Evolutionary conservation across 129 eudicot species (phyloP), one percentile per base, ranked within the genome.

Genomic region (Sambucus nigra): DNA sequence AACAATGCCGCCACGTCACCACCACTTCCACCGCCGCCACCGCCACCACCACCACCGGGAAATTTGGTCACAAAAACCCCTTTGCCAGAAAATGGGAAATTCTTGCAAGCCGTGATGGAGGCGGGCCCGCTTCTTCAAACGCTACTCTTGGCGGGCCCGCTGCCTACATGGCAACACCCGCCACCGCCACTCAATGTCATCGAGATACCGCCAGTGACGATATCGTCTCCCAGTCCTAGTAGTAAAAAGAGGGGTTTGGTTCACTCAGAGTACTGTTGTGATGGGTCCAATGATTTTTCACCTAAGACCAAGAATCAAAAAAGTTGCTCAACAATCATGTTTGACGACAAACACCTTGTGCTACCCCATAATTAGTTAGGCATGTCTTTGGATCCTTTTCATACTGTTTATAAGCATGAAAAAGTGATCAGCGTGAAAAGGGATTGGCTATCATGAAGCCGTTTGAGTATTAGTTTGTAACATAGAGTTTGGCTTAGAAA

Each of bases 111-210:
- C 5, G 74, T 71, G n/a, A 70, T 76, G 74, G 82, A 70, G 17
- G 78, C 78, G 0, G 78, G 82, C 14, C 82, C 82, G 25, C 71
- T 76, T 0, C 70, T 76, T 14, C 77, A 76, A 25, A 76, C 77
- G 5, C 82, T 76, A 23, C 64, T 70, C 0, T 40, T 76, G 2
- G 82, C 82, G 1, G 82, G 82, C 14, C 82, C 78, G 5, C 82
- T 76, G 0, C 82, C 78, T 21, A 77, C 58, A 40, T 70, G 78
- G 82, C 82, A 57, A 27, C 71, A 71, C 40, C 82, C 82, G 4
- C 82, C 78, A 0, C 82, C 82, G 7, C 69, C 56, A 40, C 77
- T 76, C 28, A 57, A 57, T 73, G 46, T 77, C 47, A 18, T 50
- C 7, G 82, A 76, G 45, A 76, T 76, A 33, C 82, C 82, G 29